Evolutionary conservation across 140 eudicot genomes (phyloP), one percentile per base, ranked within the genome.

Genomic region (Oenanthe javanica): DNA sequence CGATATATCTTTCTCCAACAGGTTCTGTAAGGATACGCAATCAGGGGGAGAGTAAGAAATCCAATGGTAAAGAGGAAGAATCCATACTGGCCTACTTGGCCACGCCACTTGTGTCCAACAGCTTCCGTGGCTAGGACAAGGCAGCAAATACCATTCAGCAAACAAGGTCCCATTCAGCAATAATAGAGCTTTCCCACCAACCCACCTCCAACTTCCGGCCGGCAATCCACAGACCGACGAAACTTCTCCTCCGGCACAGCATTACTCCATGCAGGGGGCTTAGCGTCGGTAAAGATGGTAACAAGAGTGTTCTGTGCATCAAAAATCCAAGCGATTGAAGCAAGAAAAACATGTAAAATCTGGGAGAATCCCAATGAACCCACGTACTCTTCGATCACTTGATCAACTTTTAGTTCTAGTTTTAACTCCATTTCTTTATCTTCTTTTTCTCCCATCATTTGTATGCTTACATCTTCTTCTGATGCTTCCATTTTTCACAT

Each of bases 11-110:
- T 46, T 57, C 93, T 81, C 93, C 93, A 89, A 21, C 54, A 79
- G 67, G 82, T 36, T 81, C 79, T 81, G 77, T 78, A 83, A 2
- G 83, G 84, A 59, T 87, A 89, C 2, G 90, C 89, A 1, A 89
- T 83, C 15, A 80, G 1, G 6, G 93, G 90, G 11, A 89, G 69
- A 2, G 89, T 87, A 19, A 85, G 79, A 48, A 83, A 89, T 25
- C 93, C 90, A 13, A 79, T 40, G 0, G 93, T 83, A 82, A 87
- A 89, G 84, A 83, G 82, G 79, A 89, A 83, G 77, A 87, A 89
- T 4, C 93, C 90, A 49, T 27, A 72, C 1, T 78, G 82, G 27
- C 93, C 87, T 0, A 85, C 89, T 79, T 87, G 88, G 77, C 87
- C 93, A 0, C 86, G 87, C 89, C 89, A 85, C 21, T 77, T 72